Base-by-base conservation (phyloP, 345 rosid species). In the Geranium brycei region DNA sequence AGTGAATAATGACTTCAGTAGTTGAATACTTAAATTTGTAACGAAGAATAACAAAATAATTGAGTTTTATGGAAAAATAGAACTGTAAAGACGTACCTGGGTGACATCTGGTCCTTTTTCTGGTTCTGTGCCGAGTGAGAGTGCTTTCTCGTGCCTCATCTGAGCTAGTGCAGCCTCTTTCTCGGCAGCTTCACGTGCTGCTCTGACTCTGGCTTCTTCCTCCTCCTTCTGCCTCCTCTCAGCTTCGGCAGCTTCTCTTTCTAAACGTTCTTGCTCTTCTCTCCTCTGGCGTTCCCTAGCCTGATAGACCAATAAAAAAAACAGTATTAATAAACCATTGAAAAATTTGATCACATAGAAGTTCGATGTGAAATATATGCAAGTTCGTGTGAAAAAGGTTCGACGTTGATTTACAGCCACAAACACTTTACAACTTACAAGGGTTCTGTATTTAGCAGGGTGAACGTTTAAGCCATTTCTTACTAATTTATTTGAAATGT, bases 231-330 rank as follows among this genome's bases (percentile, higher is more conserved):
- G 88, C 78, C 80, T 91, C 83, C 78, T 83, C 78, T 85, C 97
- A 66, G 85, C 92, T 75, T 95, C 97, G 62, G 95, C 93, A 75
- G 93, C 96, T 80, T 95, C 97, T 64, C 85, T 87, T 79, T 79
- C 86, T 55, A 80, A 66, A 51, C 81, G 95, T 76, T 91, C 96
- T 71, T 83, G 78, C 81, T 95, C 99, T 71, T 95, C 96, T 69
- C 67, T 84, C 66, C 82, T 82, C 75, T 91, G 95, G 6, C 79
- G 78, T 78, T 95, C 99, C 81, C 95, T 83, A 63, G 95, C 95
- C 97, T 90, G 53, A 59, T 12, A 19, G 51, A 13, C 41, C 19
- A 41, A 56, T 4, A 32, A 62, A 2, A 57, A 32, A 38, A 65
- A 38, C 15, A 41, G 41, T 35, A 35, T 35, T 56, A 40, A 59